Conservation (phyloP, 1,139 yeast genomes). For the Sugiyamaella sp. region DNA sequence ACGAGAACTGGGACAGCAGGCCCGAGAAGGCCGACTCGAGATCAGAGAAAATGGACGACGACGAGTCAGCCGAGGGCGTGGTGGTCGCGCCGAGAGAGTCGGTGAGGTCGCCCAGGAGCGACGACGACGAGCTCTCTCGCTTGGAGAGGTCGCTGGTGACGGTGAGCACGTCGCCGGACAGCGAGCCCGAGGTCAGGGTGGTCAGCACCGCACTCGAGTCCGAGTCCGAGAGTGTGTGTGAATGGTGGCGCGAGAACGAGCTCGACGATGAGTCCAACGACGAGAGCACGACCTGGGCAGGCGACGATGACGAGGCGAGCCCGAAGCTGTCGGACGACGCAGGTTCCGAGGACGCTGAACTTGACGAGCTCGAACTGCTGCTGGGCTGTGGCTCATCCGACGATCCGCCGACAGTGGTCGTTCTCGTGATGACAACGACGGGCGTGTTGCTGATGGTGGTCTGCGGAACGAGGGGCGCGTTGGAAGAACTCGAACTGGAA, state of each 20-base stretch:
- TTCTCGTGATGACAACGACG: neutral
- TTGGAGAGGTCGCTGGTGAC: constrained; percentile 1
- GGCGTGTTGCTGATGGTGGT: constrained; percentile 1
- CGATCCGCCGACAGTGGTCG: neutral
- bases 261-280: too few relatives aligned
- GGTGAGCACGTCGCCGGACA: neutral
- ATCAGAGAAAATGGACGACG: constrained; percentile 31
- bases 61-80: constrained; percentile 5
- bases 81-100: constrained; percentile 9
- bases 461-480: neutral
- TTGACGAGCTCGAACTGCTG: neutral
- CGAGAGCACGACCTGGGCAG: too few relatives aligned
- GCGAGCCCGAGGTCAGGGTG: neutral
- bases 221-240: neutral
- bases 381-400: neutral
- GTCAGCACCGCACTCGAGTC: neutral
- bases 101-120: constrained; percentile 3
- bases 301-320: too few relatives aligned
- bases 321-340: too few relatives aligned
- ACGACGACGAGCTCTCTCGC: neutral
- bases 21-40: constrained; percentile 36
- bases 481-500: neutral
- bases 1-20: constrained; percentile 29
- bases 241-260: neutral
- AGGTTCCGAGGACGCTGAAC: too few relatives aligned